phyloP scores from a whole-genome alignment of 179 eudicot species.

The Patellifolia procumbens region DNA sequence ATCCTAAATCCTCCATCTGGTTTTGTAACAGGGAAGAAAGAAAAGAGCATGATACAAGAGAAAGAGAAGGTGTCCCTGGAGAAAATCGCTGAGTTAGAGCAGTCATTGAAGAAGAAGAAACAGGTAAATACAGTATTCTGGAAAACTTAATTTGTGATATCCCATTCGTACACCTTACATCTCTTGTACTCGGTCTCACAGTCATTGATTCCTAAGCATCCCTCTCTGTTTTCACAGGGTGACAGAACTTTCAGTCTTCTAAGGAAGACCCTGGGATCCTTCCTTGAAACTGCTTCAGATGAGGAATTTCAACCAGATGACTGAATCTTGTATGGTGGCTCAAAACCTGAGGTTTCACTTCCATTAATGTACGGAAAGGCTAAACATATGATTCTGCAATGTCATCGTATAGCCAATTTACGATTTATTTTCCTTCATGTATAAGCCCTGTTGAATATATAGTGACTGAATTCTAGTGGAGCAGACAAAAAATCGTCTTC shows the following conservation, averaged over 20 bases:
- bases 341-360: background rate
- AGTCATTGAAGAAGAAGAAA: constrained; percentile 88
- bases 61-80: constrained; percentile 63
- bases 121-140: constrained; percentile 37
- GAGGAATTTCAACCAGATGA: constrained; percentile 69
- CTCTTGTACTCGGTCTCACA: background rate
- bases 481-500: background rate
- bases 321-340: constrained; percentile 33
- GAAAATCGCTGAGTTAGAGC: constrained; percentile 71
- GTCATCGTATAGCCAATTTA: background rate
- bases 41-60: constrained; percentile 67
- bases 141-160: background rate
- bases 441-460: background rate
- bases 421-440: background rate
- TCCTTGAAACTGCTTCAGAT: constrained; percentile 75
- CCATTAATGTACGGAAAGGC: too few relatives aligned
- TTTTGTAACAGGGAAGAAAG: constrained; percentile 78
- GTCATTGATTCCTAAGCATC: background rate
- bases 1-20: background rate
- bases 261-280: constrained; percentile 79
- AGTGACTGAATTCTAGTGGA: background rate
- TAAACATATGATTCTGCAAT: too few relatives aligned
- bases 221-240: constrained; percentile 44
- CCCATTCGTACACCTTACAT: background rate
- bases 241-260: constrained; percentile 84